Base-by-base conservation (phyloP, 352 stramenopile species). In the Globisporangium mamillatum region DNA sequence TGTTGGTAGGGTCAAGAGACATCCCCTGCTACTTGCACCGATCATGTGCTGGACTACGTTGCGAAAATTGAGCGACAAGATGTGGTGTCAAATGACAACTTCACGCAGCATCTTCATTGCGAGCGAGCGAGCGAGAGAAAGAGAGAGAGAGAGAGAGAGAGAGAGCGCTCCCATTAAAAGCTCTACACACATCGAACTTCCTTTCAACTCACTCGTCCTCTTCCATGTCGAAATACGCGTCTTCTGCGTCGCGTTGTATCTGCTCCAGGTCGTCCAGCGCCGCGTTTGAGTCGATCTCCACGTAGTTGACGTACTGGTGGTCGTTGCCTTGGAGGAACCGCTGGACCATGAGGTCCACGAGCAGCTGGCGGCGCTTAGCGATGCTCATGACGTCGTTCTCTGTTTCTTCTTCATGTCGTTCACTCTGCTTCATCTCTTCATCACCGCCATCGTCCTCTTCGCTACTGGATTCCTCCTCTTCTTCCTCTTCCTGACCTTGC, bases 201-300 rank as follows among this genome's bases (percentile, higher is more conserved):
- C 8, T 41, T 14, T 41, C 36, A 16, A 5, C 3, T 62, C n/a
- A 62, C 14, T 70, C 57, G 34, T 64, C 50, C 14, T 75, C 73
- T 25, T 78, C 75, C 5, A 67, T 67, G 53, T 66, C 80, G 69
- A 95, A 95, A 59, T 94, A 95, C 29, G 73, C 72, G 32, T 95
- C 86, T 75, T 95, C 80, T 7, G 85, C 85, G 73, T 95, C 88
- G 53, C 81, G 88, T 64, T 93, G 74, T 59, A 91, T 85, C 69
- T 84, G 73, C 4, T 80, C 75, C 44, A 84, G 71, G 72, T 93
- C 81, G 50, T 94, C 88, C 9, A 93, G 75, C 18, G 61, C 69
- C 55, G 84, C 79, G 60, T 93, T 73, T 1, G 22, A 61, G 63
- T 95, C 88, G 61, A 94, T 88, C 29, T 74, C 77, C 1, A 66